A percentile compares a stretch with the other conserved stretches of the same genome.
Evolutionary conservation across 257 asterid species (phyloP).

Genomic region (Salvia hispanica): DNA sequence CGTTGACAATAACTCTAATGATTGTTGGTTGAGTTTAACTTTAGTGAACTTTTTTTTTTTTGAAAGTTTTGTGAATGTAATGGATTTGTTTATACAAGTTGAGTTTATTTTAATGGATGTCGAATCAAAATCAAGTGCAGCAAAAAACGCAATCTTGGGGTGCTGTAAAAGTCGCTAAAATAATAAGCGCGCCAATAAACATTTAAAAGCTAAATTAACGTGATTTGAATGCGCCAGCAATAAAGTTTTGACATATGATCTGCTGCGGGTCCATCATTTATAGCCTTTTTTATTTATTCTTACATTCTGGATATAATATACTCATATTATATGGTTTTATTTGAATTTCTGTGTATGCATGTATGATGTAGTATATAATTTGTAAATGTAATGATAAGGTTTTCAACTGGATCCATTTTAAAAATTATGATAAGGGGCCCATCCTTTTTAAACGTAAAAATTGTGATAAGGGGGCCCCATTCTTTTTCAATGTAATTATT

Average conservation of each 20-base stretch:
- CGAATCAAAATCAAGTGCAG: slow-evolving; percentile 9
- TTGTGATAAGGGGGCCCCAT: no score
- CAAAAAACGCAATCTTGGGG: background rate
- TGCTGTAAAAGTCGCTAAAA: slow-evolving; percentile 2
- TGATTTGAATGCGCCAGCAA: slow-evolving; percentile 19
- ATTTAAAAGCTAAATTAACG: slow-evolving; percentile 14
- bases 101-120: background rate
- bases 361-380: no score
- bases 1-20: background rate
- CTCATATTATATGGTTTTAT: no score
- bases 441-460: no score
- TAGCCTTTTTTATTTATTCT: background rate
- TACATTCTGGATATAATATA: no score
- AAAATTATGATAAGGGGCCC: no score
- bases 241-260: slow-evolving; percentile 19
- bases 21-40: background rate
- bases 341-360: no score
- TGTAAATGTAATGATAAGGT: no score
- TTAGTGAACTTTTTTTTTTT: background rate
- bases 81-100: background rate
- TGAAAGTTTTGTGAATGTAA: background rate
- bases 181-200: background rate
- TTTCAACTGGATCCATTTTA: no score
- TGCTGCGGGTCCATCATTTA: background rate
- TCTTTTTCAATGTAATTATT: no score